These are phyloP conservation scores for Globisporangium cederbergense DNA, from an alignment of 352 stramenopile species.

Conservation along the genomic window DNA sequence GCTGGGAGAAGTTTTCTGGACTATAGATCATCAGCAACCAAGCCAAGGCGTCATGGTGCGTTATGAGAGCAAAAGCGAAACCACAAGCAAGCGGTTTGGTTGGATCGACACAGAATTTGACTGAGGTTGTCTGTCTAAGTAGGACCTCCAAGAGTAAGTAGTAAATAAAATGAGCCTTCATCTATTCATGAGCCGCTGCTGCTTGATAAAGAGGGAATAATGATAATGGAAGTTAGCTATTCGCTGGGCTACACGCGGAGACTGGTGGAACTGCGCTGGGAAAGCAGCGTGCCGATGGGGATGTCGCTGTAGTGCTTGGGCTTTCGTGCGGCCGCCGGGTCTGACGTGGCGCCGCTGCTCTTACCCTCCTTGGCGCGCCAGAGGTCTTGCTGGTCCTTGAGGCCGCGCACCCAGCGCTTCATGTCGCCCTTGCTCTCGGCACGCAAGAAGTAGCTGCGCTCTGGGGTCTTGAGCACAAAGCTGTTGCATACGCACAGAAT, in stretches of 20 bases:
- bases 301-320: slow-evolving; percentile 81
- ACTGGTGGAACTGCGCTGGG: slow-evolving; percentile 36
- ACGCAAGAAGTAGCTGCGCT: slow-evolving; percentile 77
- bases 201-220: not conserved
- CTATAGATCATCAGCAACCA: slow-evolving; percentile 29
- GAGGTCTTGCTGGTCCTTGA: slow-evolving; percentile 80
- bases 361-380: slow-evolving; percentile 61
- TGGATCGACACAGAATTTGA: slow-evolving; percentile 4
- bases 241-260: slow-evolving; percentile 27
- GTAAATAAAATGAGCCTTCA: slow-evolving; percentile 16
- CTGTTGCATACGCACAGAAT: slow-evolving; percentile 19
- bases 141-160: slow-evolving; percentile 9
- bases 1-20: slow-evolving; percentile 81
- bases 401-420: slow-evolving; percentile 82
- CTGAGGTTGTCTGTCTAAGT: not conserved
- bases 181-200: not conserved
- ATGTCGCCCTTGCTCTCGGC: slow-evolving; percentile 84
- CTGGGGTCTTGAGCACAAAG: slow-evolving; percentile 75
- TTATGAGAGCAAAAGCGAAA: not conserved
- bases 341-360: slow-evolving; percentile 13
- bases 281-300: slow-evolving; percentile 26
- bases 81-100: not conserved
- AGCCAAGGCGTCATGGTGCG: not conserved
- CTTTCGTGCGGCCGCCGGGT: slow-evolving; percentile 31
- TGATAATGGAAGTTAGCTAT: not conserved